phyloP scores from a whole-genome alignment of 768 basidiomycete species.

The Mycena haematopus region DNA sequence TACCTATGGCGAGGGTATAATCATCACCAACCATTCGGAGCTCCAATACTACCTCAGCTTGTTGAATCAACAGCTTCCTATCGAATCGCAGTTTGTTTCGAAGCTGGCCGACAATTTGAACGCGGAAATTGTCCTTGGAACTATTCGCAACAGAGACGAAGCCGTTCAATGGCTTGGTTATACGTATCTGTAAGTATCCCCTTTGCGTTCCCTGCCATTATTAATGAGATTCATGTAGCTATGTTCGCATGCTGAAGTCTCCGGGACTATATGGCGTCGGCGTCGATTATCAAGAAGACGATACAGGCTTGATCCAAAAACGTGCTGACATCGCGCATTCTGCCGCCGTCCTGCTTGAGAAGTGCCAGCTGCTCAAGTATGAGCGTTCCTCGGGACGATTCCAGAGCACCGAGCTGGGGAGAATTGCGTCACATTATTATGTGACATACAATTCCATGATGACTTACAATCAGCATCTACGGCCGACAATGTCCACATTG shows the following conservation, averaged over 20 bases:
- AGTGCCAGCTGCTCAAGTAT: slow-evolving; percentile 93
- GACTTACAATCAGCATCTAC: slow-evolving; percentile 93
- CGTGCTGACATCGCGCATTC: slow-evolving; percentile 93
- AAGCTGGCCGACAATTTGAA: slow-evolving; percentile 96
- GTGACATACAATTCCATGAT: slow-evolving; percentile 96
- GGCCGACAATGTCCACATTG: slow-evolving; percentile 83
- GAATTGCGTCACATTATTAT: slow-evolving; percentile 95
- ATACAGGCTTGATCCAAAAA: slow-evolving; percentile 84
- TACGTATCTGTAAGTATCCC: slow-evolving; percentile 72
- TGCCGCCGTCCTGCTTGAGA: slow-evolving; percentile 92
- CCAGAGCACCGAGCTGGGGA: slow-evolving; percentile 91
- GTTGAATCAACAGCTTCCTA: slow-evolving; percentile 96
- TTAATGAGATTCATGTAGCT: slow-evolving; percentile 51
- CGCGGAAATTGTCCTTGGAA: slow-evolving; percentile 96
- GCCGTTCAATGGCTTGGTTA: slow-evolving; percentile 98
- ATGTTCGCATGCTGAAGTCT: slow-evolving; percentile 92
- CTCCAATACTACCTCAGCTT: slow-evolving; percentile 96
- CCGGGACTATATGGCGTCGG: slow-evolving; percentile 89
- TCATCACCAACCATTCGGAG: slow-evolving; percentile 97
- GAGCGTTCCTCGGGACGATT: slow-evolving; percentile 88
- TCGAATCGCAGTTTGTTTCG: slow-evolving; percentile 93
- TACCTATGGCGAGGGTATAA: slow-evolving; percentile 96
- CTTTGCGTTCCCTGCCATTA: slow-evolving; percentile 13
- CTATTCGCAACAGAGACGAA: slow-evolving; percentile 93
- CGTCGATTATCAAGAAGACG: slow-evolving; percentile 90